Base-by-base conservation (phyloP, 106 monocot species). In the Iris macrosiphon region DNA sequence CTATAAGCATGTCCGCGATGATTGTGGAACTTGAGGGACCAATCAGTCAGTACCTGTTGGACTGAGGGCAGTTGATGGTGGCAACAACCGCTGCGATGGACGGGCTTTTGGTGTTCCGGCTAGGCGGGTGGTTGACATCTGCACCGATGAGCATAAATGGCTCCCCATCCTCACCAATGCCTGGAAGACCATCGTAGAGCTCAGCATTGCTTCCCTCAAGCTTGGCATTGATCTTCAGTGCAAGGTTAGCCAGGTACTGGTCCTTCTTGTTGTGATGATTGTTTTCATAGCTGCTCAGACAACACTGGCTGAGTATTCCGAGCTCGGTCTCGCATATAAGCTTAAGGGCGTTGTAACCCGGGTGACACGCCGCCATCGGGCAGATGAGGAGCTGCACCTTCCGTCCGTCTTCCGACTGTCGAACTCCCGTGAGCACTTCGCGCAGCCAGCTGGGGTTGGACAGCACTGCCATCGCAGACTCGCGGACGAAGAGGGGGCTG, bases 221-320 rank as follows among this genome's bases (percentile, higher is more conserved):
- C 64, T 80, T 80, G 7, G 55, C 79, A 45, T 80, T 80, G 45
- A 80, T 80, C 61, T 80, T 80, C 6, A 80, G 59, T 7, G 65
- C 70, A 32, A 80, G 54, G 52, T 80, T 80, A 13, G 64, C 55
- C 11, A 70, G 48, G 16, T 70, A 80, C 25, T 49, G 64, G 33
- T 70, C 70, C 39, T 29, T 52, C 4, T 40, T 51, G n/a, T n/a
- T n/a, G 0, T 47, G 9, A 5, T 5, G 21, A 8, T 79, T 73
- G 34, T 74, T 74, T 1, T 45, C 58, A 37, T 31, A 37, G 39
- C 4, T 17, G 34, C 53, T 66, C 16, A 80, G 13, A 39, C 46
- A 80, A 16, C 79, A 80, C 52, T 80, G 79, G 5, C 74, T 69
- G 20, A 70, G 8, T 24, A 80, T 65, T 9, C 79, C 79, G 19